Conservation (phyloP, 75 land plant genomes). For the Ceratopteris richardii region DNA sequence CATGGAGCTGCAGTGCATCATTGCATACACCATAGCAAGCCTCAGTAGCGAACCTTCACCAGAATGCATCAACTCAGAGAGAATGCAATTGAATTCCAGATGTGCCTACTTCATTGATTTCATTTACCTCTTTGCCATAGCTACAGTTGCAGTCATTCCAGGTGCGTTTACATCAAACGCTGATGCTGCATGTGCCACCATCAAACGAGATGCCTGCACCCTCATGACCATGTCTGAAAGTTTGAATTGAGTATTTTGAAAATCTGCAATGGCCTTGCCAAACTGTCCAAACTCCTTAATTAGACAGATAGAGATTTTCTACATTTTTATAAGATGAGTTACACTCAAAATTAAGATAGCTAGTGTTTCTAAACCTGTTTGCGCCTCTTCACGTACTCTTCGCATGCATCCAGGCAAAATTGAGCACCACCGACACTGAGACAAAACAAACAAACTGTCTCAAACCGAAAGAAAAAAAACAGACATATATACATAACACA, state of each 20-base stretch:
- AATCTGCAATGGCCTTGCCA: slow-evolving; percentile 29
- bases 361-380: slow-evolving; percentile 18
- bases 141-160: slow-evolving; percentile 27
- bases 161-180: slow-evolving; percentile 30
- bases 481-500: too few relatives aligned
- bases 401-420: slow-evolving; percentile 32
- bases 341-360: background rate
- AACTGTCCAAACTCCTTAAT: slow-evolving; percentile 18
- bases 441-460: too few relatives aligned
- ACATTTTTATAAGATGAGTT: too few relatives aligned
- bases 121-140: slow-evolving; percentile 34
- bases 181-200: slow-evolving; percentile 41
- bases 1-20: slow-evolving; percentile 42
- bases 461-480: too few relatives aligned
- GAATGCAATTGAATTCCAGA: background rate
- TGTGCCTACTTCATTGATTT: background rate
- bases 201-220: slow-evolving; percentile 34
- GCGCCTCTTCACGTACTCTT: slow-evolving; percentile 30
- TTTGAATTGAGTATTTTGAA: slow-evolving; percentile 40
- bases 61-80: too few relatives aligned
- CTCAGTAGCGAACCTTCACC: slow-evolving; percentile 31
- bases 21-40: slow-evolving; percentile 28
- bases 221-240: slow-evolving; percentile 34
- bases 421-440: slow-evolving; percentile 33
- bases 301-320: too few relatives aligned